Percentiles rank a stretch among this genome's conserved stretches.
Conservation (phyloP, 495 filamentous ascomycete species). For the Penicillium desertorum region DNA sequence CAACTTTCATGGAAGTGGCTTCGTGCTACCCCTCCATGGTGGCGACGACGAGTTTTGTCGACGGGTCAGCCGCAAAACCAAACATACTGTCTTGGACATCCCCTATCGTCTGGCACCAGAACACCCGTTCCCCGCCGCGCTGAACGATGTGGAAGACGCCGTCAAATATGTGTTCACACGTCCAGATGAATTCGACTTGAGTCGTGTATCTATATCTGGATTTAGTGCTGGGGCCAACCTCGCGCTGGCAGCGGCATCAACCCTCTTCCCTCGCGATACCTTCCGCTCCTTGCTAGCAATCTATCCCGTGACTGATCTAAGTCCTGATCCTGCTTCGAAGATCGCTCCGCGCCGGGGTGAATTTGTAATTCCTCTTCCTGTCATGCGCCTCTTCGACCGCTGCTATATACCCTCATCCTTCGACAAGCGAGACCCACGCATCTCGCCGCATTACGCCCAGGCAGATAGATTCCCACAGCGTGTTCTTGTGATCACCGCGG, state of each 20-base stretch:
- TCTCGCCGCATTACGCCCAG: conserved; percentile 45
- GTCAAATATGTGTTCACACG: conserved; percentile 36
- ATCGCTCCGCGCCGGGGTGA: conserved; percentile 26
- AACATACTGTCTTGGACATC: conserved; percentile 51
- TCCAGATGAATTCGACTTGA: conserved; percentile 35
- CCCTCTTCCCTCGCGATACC: conserved; percentile 38
- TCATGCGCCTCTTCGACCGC: conserved; percentile 33
- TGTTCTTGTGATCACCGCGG: conserved; percentile 45
- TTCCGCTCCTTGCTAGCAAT: conserved; percentile 43
- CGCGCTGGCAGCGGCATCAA: conserved; percentile 38
- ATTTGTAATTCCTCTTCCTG: conserved; percentile 25
- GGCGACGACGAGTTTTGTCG: conserved; percentile 46
- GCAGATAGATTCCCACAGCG: conserved; percentile 39
- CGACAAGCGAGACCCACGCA: conserved; percentile 44
- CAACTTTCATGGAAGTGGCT: conserved; percentile 49
- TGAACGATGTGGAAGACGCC: conserved; percentile 64
- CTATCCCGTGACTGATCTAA: conserved; percentile 44
- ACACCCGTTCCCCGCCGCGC: conserved; percentile 69
- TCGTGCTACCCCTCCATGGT: conserved; percentile 44
- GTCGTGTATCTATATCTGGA: conserved; percentile 42
- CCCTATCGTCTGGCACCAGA: conserved; percentile 80
- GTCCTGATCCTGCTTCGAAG: conserved; percentile 22
- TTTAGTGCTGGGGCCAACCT: conserved; percentile 51
- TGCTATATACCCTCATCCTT: conserved; percentile 34
- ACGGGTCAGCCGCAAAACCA: conserved; percentile 33